Conservation (phyloP, 2,329 filamentous ascomycete genomes). For the Simplicillium aogashimaense region DNA sequence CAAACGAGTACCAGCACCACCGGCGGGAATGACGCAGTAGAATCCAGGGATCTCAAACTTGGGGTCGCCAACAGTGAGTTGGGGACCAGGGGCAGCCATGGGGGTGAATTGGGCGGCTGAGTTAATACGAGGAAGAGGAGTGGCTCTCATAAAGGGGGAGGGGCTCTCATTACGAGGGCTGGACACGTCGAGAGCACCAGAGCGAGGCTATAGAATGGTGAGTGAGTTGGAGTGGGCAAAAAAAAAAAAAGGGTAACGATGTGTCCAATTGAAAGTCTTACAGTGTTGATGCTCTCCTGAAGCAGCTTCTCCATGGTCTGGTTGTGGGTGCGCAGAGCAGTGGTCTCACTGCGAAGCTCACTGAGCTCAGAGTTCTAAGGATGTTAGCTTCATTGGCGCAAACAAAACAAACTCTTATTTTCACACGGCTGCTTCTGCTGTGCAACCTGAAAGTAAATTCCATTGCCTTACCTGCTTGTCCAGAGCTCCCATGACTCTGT, state of each 20-base stretch:
- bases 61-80: slow-evolving; percentile 7
- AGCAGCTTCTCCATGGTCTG: slow-evolving; percentile 12
- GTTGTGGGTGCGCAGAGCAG: slow-evolving; percentile 14
- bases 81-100: slow-evolving; percentile 2
- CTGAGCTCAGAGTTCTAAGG: slow-evolving; percentile 12
- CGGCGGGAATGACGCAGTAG: slow-evolving; percentile 16
- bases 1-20: slow-evolving; percentile 15
- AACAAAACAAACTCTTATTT: background rate
- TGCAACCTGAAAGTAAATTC: background rate
- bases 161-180: slow-evolving; percentile 5
- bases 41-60: slow-evolving; percentile 15
- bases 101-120: slow-evolving; percentile 6
- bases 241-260: slow-evolving; percentile 1
- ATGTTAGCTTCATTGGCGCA: background rate
- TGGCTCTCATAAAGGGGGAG: slow-evolving; percentile 7
- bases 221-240: slow-evolving; percentile 1
- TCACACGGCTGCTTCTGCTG: too few relatives aligned
- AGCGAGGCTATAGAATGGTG: background rate
- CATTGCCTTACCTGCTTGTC: slow-evolving; percentile 5
- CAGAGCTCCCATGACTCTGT: slow-evolving; percentile 7
- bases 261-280: slow-evolving; percentile 6
- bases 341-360: slow-evolving; percentile 13
- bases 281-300: slow-evolving; percentile 9
- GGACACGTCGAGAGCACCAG: slow-evolving; percentile 1
- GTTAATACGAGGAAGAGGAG: slow-evolving; percentile 5